Percentiles rank a stretch among this genome's conserved stretches.
phyloP scores from a whole-genome alignment of 2,329 filamentous ascomycete species.

The Capronia coronata region DNA sequence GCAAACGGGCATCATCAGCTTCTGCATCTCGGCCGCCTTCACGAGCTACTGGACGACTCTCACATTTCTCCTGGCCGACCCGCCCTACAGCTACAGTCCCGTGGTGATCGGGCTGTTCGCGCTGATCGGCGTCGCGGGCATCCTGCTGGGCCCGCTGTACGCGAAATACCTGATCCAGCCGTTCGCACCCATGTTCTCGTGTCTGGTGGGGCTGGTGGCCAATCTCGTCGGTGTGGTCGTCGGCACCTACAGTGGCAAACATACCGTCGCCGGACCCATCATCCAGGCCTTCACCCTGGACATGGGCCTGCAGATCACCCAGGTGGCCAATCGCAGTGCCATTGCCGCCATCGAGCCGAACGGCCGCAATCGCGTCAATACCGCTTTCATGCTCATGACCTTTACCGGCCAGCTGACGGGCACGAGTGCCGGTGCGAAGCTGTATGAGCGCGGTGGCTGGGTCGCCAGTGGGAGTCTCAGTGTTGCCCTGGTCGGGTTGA shows the following conservation, averaged over 20 bases:
- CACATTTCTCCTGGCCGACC: conserved; percentile 67
- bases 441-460: conserved; percentile 55
- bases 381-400: conserved; percentile 70
- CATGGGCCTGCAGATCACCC: conserved; percentile 64
- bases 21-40: conserved; percentile 57
- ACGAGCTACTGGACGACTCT: conserved; percentile 68
- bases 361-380: conserved; percentile 69
- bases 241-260: conserved; percentile 62
- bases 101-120: conserved; percentile 71
- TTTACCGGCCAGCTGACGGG: conserved; percentile 72
- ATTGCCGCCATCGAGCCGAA: conserved; percentile 67
- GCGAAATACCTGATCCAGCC: conserved; percentile 63
- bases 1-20: conserved; percentile 61
- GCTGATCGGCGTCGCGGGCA: conserved; percentile 65
- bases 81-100: conserved; percentile 62
- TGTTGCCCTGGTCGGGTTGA: conserved; percentile 48
- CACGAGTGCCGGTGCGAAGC: conserved; percentile 52
- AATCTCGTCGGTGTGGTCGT: conserved; percentile 57
- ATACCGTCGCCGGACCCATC: conserved; percentile 63
- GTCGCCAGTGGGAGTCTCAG: conserved; percentile 50
- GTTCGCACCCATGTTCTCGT: conserved; percentile 57
- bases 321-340: conserved; percentile 64
- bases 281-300: conserved; percentile 66
- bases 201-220: conserved; percentile 55
- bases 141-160: conserved; percentile 62